phyloP scores from a whole-genome alignment of 1,284 basidiomycete species.

The Malassezia furfur region DNA sequence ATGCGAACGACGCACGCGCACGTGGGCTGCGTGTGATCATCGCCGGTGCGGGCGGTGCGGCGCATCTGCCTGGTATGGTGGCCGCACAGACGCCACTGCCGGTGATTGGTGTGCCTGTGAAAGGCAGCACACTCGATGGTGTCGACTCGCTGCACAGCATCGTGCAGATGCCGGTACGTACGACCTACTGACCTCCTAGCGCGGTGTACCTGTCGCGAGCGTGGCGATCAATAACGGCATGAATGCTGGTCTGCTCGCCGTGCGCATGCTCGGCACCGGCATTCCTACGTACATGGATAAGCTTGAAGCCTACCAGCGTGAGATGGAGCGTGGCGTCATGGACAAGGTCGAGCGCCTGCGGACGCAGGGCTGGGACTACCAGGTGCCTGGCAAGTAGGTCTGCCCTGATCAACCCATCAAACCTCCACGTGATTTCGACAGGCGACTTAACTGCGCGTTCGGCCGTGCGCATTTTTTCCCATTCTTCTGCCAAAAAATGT shows the following conservation, averaged over 20 bases:
- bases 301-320: slow-evolving; percentile 68
- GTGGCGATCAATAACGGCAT: slow-evolving; percentile 94
- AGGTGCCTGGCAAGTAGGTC: slow-evolving; percentile 10
- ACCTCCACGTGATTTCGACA: not conserved
- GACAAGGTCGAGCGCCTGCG: slow-evolving; percentile 70
- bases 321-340: slow-evolving; percentile 71
- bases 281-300: slow-evolving; percentile 60
- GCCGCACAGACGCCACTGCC: slow-evolving; percentile 85
- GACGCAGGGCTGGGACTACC: slow-evolving; percentile 69
- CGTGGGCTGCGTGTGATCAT: slow-evolving; percentile 73
- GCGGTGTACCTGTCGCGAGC: slow-evolving; percentile 91
- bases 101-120: slow-evolving; percentile 93
- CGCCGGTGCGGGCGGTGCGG: slow-evolving; percentile 91
- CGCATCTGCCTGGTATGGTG: slow-evolving; percentile 96
- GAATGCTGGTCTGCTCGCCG: slow-evolving; percentile 84
- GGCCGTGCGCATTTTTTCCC: too few species aligned
- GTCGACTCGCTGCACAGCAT: slow-evolving; percentile 94
- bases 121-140: slow-evolving; percentile 83
- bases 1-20: slow-evolving; percentile 66
- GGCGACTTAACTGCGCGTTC: too few species aligned
- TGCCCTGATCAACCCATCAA: not conserved
- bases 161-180: slow-evolving; percentile 76
- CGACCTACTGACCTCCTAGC: slow-evolving; percentile 51
- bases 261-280: slow-evolving; percentile 68
- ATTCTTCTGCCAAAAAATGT: not conserved